These are phyloP conservation scores for Coniochaeta pulveracea DNA, from an alignment of 2,329 filamentous ascomycete species.

Conservation along the genomic window DNA sequence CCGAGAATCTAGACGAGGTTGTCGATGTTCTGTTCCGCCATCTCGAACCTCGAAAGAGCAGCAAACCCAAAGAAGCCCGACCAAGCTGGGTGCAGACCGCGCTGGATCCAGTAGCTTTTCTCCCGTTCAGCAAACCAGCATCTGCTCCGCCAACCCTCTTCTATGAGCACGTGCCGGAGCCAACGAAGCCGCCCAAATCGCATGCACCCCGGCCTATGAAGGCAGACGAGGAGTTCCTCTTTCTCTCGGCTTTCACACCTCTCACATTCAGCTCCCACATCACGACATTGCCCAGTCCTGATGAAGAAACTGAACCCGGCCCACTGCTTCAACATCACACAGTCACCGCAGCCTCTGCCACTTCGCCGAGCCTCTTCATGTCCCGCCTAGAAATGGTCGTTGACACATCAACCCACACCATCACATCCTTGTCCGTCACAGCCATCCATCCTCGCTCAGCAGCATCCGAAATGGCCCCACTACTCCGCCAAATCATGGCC, in stretches of 20 bases:
- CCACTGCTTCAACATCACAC: constrained; percentile 40
- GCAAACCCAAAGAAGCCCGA: constrained; percentile 2
- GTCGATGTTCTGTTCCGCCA: constrained; percentile 28
- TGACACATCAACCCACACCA: constrained; percentile 35
- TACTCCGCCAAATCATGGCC: constrained; percentile 30
- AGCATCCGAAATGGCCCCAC: constrained; percentile 43
- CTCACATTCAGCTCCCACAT: constrained; percentile 49
- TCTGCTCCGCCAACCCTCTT: constrained; percentile 15
- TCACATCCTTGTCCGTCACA: constrained; percentile 41
- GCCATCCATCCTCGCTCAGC: constrained; percentile 48
- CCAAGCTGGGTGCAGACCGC: constrained; percentile 32
- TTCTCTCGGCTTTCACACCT: constrained; percentile 60
- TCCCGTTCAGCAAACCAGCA: constrained; percentile 34
- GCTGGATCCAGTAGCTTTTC: constrained; percentile 36
- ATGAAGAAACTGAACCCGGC: constrained; percentile 1
- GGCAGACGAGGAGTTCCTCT: constrained; percentile 54
- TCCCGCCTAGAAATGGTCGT: constrained; percentile 48
- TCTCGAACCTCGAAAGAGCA: constrained; percentile 26
- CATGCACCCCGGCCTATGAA: constrained; percentile 55
- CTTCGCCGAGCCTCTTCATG: constrained; percentile 42
- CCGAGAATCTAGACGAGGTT: constrained; percentile 20
- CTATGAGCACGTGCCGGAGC: constrained; percentile 16
- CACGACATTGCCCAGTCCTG: constrained; percentile 26
- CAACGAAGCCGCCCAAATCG: constrained; percentile 35
- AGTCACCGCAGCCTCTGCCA: constrained; percentile 37